phyloP scores from a whole-genome alignment of 2,329 filamentous ascomycete genomes.

The Drechslerella dactyloides region DNA sequence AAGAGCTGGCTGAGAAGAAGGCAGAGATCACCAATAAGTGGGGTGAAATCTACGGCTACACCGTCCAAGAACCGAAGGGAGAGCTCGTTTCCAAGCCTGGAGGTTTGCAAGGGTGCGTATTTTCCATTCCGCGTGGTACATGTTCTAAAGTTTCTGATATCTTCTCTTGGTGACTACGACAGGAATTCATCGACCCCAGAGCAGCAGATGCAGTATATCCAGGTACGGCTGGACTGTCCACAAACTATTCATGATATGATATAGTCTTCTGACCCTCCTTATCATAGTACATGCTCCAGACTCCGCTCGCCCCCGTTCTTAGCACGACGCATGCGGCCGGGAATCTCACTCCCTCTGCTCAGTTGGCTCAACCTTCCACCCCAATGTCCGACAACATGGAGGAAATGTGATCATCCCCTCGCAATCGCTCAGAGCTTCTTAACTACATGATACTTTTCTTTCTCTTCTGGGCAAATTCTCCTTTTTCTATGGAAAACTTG shows the following conservation, averaged over 20 bases:
- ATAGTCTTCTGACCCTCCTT: neutral
- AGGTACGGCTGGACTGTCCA: conserved; percentile 2
- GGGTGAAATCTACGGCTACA: conserved; percentile 43
- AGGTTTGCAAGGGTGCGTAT: conserved; percentile 34
- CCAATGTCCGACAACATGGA: neutral
- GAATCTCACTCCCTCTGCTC: conserved; percentile 29
- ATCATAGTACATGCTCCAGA: conserved; percentile 47
- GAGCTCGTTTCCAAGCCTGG: conserved; percentile 32
- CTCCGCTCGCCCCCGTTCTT: conserved; percentile 45
- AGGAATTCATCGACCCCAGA: conserved; percentile 28
- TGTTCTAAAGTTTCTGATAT: neutral
- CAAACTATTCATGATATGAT: neutral
- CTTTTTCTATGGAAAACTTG: neutral
- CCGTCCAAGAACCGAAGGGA: conserved; percentile 13
- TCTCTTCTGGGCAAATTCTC: conserved; percentile 5
- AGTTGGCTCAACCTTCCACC: conserved; percentile 19
- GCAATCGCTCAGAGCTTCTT: neutral
- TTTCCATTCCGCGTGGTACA: neutral
- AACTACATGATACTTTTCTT: conserved; percentile 16
- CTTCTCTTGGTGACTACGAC: too few relatives aligned
- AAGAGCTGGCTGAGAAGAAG: conserved; percentile 35
- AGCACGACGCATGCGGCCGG: conserved; percentile 38
- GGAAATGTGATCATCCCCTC: neutral
- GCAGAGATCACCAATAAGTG: conserved; percentile 45
- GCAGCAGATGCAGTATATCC: conserved; percentile 49